phyloP scores from a whole-genome alignment of 164 flowering plant species.

The Houttuynia cordata region DNA sequence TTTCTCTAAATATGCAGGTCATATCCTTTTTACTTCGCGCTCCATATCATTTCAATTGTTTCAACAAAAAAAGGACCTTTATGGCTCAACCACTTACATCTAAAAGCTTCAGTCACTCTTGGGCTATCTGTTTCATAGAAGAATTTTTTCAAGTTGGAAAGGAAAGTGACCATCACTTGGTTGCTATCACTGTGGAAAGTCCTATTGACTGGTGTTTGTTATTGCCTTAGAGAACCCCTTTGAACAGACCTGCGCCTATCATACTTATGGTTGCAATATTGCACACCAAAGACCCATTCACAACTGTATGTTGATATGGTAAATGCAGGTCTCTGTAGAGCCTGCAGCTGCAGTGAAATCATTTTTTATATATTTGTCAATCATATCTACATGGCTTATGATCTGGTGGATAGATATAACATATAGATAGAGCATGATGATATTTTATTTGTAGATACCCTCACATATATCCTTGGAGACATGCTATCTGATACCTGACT shows the following conservation, averaged over 20 bases:
- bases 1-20: slow-evolving; percentile 47
- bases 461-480: background rate
- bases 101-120: background rate
- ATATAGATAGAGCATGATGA: background rate
- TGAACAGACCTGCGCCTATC: too few relatives aligned
- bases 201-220: too few relatives aligned
- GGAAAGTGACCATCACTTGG: background rate
- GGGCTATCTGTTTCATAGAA: background rate
- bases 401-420: background rate
- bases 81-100: background rate
- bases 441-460: background rate
- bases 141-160: background rate
- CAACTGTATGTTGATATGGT: too few relatives aligned
- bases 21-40: slow-evolving; percentile 41
- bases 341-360: background rate
- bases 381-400: background rate
- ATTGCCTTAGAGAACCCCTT: too few relatives aligned
- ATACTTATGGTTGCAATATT: too few relatives aligned
- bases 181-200: too few relatives aligned
- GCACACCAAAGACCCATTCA: too few relatives aligned
- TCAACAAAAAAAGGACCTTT: background rate
- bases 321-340: background rate
- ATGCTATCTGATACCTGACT: background rate
- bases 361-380: too few relatives aligned
- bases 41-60: background rate